Evolutionary conservation across 768 basidiomycete genomes (phyloP), one percentile per base, ranked within the genome.

Genomic region (Trametes villosa): DNA sequence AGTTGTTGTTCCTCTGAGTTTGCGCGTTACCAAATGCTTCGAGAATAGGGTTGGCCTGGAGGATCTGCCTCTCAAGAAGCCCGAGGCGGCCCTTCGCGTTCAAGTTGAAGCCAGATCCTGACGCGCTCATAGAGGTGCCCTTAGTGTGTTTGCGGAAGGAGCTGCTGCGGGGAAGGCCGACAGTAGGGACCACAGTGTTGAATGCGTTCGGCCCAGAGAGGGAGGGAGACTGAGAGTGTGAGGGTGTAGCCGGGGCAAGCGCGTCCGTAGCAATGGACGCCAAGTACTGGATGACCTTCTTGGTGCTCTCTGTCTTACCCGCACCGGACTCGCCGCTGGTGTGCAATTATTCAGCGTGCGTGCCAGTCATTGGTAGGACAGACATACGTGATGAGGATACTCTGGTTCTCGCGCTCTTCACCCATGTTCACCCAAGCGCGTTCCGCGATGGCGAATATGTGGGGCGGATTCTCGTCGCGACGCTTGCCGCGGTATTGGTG

Each of bases 21-120:
- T 98, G 97, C 6, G 97, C 96, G 72, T 99, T 99, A 30, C 97
- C 97, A 66, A 99, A 98, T 3, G 97, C 92, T 72, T 99, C 97
- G 5, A 99, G 79, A 58, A 99, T 92, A 1, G 97, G 97, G 70
- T 98, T 99, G 38, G 96, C 96, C 73, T 98, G 95, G 22, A 98
- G 81, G 66, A 99, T 98, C 74, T 98, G 97, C 29, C 92, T 85
- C 73, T 98, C 97, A 33, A 99, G 81, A 12, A 96, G 81, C 49
- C 96, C 96, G 1, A 96, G 83, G 13, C 91, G 80, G 17, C 86
- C 87, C 71, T 89, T 91, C 7, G 89, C 79, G n/a, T 80, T 87
- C 51, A 86, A 51, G 38, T 63, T 67, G 11, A 66, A 56, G 26
- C 80, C 80, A 5, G 84, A 74, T 20, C 77, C 68, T 0, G 85